Evolutionary conservation across 2,329 filamentous ascomycete species (phyloP), one percentile per base, ranked within the genome.

Genomic region (Exophiala mesophila): DNA sequence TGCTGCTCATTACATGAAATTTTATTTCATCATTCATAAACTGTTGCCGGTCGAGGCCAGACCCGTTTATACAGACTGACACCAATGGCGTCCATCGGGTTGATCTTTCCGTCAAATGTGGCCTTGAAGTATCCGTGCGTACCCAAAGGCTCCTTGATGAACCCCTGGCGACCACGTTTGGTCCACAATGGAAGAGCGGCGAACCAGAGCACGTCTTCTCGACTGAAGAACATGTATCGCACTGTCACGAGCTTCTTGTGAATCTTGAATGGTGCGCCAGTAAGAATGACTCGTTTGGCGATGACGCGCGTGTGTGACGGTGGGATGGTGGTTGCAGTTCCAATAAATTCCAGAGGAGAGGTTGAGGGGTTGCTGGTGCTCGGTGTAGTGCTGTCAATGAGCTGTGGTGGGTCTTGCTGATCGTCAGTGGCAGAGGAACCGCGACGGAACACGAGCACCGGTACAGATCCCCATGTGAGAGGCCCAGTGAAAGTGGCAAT

Each of bases 81-180:
- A 36, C 87, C 92, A 34, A 98, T 81, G 3, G 88, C 82, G 67
- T 98, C 92, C 68, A 96, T 86, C 1, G 92, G 89, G 65, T 96
- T 97, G 63, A 98, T 90, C 62, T 85, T 86, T 9, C 83, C 88
- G 63, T 98, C 94, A 69, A 98, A 98, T 2, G 85, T 96, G 9
- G 92, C 92, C 74, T 98, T 98, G 77, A 97, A 97, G 71, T 98
- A 98, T n/a, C 92, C 92, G 65, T 98, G 92, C 24, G 92, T 98
- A 57, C 92, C 92, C 36, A 98, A 69, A 44, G 83, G 77, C 71
- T 98, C 92, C 73, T 96, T 96, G 71, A 98, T 80, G 63, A 82
- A 96, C 6, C 92, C 92, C 54, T 80, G 86, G 49, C 92, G 75
- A 5, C 92, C 92, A 20, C 90, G 72, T 69, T 80, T 86, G 4